phyloP scores from a whole-genome alignment of 2,329 filamentous ascomycete species.

The Cephalotrichum gorgonifer region DNA sequence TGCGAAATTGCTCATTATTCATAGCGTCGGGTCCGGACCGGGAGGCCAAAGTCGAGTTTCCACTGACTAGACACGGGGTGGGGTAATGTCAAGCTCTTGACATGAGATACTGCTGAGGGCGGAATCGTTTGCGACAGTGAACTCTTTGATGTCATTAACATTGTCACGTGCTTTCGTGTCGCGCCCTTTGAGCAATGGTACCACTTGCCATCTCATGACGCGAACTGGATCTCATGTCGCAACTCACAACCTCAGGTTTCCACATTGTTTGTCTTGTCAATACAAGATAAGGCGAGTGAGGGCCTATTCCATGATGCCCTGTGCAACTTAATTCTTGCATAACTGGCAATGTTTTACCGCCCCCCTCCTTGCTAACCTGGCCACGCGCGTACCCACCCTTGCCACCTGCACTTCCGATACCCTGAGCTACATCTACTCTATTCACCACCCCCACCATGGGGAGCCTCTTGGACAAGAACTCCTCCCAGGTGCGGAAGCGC shows the following conservation, averaged over 20 bases:
- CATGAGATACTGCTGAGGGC: neutral
- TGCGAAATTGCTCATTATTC: conserved; percentile 94
- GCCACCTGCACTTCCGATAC: neutral
- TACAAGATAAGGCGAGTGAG: no score
- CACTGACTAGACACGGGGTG: neutral
- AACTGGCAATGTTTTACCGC: no score
- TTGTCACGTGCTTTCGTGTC: neutral
- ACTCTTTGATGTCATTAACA: neutral
- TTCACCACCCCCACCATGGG: conserved; percentile 34
- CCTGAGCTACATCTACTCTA: neutral
- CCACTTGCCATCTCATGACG: no score
- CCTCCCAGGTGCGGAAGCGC: conserved; percentile 49
- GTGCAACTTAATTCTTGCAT: no score
- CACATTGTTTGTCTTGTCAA: no score
- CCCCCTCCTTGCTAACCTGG: neutral
- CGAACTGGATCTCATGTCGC: no score
- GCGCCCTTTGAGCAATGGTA: neutral
- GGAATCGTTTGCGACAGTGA: neutral
- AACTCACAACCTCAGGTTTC: no score
- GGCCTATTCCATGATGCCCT: no score
- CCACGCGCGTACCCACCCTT: neutral
- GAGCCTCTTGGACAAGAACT: conserved; percentile 51
- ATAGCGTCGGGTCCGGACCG: conserved; percentile 37
- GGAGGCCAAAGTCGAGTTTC: neutral
- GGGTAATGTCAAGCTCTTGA: neutral